A percentile compares a stretch with the other conserved stretches of the same genome.
Conservation (phyloP, 2,329 filamentous ascomycete species). For the Pseudogymnoascus sp. region DNA sequence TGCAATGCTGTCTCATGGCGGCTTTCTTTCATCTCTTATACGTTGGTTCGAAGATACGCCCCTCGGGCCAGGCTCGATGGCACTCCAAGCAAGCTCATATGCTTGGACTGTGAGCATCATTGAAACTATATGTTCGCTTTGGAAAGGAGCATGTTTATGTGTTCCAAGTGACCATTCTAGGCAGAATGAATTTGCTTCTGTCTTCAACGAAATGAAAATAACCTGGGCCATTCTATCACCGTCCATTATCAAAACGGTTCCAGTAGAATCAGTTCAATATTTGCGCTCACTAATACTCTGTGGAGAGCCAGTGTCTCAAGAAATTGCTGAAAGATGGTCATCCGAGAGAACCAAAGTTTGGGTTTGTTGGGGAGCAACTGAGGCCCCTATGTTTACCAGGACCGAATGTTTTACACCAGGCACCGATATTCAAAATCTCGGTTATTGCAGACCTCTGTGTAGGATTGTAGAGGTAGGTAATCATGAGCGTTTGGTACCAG, state of each 20-base stretch:
- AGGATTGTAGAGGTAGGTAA: constrained; percentile 35
- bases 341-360: not conserved
- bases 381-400: not conserved
- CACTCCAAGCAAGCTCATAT: not conserved
- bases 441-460: not conserved
- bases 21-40: not conserved
- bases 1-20: not conserved
- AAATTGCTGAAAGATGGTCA: not conserved
- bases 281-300: not conserved
- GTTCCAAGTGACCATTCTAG: constrained; percentile 18
- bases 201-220: constrained; percentile 16
- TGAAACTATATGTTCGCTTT: not conserved
- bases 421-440: not conserved
- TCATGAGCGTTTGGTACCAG: constrained; percentile 28
- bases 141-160: constrained; percentile 15
- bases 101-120: not conserved
- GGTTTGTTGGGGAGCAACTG: not conserved
- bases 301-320: not conserved
- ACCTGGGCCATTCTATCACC: constrained; percentile 15
- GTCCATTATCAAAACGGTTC: not conserved
- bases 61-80: not conserved
- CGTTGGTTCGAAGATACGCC: not conserved
- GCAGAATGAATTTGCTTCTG: constrained; percentile 16
- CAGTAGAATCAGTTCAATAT: not conserved
- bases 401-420: not conserved